Evolutionary conservation across 202 grass and related monocot species (phyloP).

Genomic region (Zizania palustris): DNA sequence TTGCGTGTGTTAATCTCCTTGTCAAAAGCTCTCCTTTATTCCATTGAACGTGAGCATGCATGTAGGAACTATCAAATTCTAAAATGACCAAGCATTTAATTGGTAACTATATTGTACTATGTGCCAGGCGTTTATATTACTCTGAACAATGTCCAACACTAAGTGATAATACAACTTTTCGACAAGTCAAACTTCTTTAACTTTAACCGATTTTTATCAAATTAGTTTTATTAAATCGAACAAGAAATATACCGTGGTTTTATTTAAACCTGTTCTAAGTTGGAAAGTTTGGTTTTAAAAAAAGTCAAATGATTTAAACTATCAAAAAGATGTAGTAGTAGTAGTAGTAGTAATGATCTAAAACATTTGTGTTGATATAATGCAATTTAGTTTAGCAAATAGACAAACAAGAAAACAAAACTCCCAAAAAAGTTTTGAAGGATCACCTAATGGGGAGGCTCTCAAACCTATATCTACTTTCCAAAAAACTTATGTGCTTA

Average conservation of each 20-base stretch:
- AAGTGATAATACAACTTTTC: background rate
- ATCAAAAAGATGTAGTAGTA: too few relatives aligned
- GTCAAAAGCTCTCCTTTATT: background rate
- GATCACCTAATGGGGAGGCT: constrained; percentile 8
- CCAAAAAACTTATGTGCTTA: constrained; percentile 19
- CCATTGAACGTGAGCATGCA: background rate
- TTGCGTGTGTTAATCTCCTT: background rate
- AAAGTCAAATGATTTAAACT: too few relatives aligned
- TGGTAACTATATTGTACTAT: background rate
- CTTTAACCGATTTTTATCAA: too few relatives aligned
- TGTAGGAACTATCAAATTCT: background rate
- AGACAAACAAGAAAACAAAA: background rate
- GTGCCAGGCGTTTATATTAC: background rate
- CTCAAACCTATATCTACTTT: constrained; percentile 5
- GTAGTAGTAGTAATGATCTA: background rate
- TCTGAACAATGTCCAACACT: background rate
- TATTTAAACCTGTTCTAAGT: too few relatives aligned
- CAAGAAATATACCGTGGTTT: too few relatives aligned
- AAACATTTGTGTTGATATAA: background rate
- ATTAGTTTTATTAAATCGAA: too few relatives aligned
- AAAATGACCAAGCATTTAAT: background rate
- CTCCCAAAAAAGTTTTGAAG: background rate
- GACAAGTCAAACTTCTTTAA: too few relatives aligned
- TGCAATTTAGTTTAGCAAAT: constrained; percentile 1
- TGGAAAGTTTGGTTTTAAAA: too few relatives aligned